A percentile compares a stretch with the other conserved stretches of the same genome.
Conservation (phyloP, 352 stramenopile species). For the Phytophthora cactorum region DNA sequence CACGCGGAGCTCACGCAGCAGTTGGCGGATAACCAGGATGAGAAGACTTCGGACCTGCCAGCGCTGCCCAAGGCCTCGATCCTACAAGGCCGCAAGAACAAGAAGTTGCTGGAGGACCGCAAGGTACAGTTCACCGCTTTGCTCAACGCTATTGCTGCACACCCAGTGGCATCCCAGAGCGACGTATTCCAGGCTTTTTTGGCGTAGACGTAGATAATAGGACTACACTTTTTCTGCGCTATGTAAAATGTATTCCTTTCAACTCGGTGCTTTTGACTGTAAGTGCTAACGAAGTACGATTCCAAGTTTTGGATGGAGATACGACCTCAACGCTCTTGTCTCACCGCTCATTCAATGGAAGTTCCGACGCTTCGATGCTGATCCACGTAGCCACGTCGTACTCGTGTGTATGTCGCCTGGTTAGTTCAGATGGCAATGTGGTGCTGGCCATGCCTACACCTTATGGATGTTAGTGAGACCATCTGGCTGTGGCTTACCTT, state of each 20-base stretch:
- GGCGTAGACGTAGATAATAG: conserved; percentile 35
- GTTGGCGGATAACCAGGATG: conserved; percentile 51
- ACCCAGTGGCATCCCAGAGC: conserved; percentile 59
- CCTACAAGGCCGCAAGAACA: conserved; percentile 55
- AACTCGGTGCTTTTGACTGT: not conserved
- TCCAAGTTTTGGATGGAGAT: too few relatives aligned
- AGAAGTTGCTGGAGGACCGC: conserved; percentile 65
- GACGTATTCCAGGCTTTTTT: conserved; percentile 56
- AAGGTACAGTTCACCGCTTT: conserved; percentile 60
- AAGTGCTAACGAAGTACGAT: too few relatives aligned
- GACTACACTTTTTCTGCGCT: conserved; percentile 19
- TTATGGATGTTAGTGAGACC: not conserved
- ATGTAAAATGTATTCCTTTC: conserved; percentile 31
- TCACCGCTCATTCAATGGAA: conserved; percentile 11
- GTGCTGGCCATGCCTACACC: conserved; percentile 8
- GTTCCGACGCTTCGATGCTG: not conserved
- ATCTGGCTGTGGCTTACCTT: conserved; percentile 8
- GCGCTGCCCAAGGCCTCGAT: conserved; percentile 56
- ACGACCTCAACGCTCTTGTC: not conserved
- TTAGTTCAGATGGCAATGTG: conserved; percentile 12
- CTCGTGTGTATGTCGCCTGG: not conserved
- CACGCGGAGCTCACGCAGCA: conserved; percentile 53
- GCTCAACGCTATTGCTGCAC: conserved; percentile 58
- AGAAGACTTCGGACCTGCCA: conserved; percentile 58
- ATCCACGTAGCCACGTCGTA: conserved; percentile 2